Evolutionary conservation across 768 basidiomycete genomes (phyloP), one percentile per base, ranked within the genome.

Genomic region (Clavaria fumosa): DNA sequence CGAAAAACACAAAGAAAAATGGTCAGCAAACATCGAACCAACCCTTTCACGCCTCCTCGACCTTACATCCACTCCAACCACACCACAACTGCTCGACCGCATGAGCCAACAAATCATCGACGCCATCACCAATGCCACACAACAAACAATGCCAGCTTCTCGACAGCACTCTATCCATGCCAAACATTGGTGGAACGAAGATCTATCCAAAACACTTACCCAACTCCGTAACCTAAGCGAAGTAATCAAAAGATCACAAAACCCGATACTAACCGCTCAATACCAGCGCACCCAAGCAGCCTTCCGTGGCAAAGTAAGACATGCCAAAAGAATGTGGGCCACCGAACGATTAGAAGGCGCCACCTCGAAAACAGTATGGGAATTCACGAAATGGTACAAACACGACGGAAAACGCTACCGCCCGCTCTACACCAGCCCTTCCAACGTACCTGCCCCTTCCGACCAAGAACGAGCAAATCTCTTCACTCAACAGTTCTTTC

Each of bases 181-280:
- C n/a, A n/a, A n/a, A n/a, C n/a, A n/a, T n/a, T n/a, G n/a, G 53
- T 54, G 49, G 53, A 43, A 49, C 39, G 22, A 43, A 1, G 44
- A 50, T 1, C 37, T 50, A 3, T 35, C 31, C 5, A 10, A 34
- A 5, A 47, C 45, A 5, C 44, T 50, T 1, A 36, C 24, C 12
- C 31, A 46, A 12, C 37, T 40, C 5, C 22, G 41, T 18, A 15
- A 34, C 3, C 41, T 47, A 26, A 36, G 39, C 0, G 31, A 19
- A 4, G 36, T 26, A 17, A 12, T 27, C 22, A 30, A 35, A 15
- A n/a, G 10, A 0, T n/a, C n/a, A n/a, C n/a, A n/a, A n/a, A n/a
- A n/a, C n/a, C n/a, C n/a, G n/a, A n/a, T n/a, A n/a, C n/a, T 40
- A 24, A 41, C 34, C 10, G 21, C 6, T 22, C 19, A 3, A 41